These are phyloP conservation scores for Powellomyces hirtus DNA, from an alignment of 192 early-diverging fungal species.

Conservation along the genomic window DNA sequence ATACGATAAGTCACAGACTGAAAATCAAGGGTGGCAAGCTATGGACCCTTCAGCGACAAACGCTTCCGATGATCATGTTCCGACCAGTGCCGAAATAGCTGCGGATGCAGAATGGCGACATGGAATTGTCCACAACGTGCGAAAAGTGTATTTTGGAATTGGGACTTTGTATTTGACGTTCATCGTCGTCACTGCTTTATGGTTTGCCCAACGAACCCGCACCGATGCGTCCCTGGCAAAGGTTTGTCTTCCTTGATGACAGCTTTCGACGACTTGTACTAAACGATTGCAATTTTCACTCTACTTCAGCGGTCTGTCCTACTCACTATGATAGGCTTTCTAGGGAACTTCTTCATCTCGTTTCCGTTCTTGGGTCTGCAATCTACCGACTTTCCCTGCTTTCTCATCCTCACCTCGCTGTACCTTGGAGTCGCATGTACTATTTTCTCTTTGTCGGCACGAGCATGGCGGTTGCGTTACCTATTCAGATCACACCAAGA, in stretches of 20 bases:
- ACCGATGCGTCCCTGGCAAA: constrained; percentile 18
- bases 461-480: constrained; percentile 21
- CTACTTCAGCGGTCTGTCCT: constrained; percentile 21
- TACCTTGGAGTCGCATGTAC: constrained; percentile 24
- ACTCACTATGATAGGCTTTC: constrained; percentile 19
- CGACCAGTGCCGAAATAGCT: constrained; percentile 8
- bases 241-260: background rate
- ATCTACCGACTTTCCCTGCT: constrained; percentile 20
- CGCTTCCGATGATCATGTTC: too few species aligned
- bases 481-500: constrained; percentile 24
- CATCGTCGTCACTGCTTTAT: constrained; percentile 10
- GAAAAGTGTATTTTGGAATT: constrained; percentile 13
- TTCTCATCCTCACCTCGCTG: constrained; percentile 4
- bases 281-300: background rate
- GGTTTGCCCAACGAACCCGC: constrained; percentile 15
- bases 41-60: too few species aligned
- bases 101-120: constrained; percentile 15
- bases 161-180: constrained; percentile 17
- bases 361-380: constrained; percentile 20
- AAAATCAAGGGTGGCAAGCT: too few species aligned
- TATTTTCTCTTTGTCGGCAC: constrained; percentile 28
- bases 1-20: too few species aligned
- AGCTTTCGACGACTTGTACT: background rate
- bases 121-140: background rate
- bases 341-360: constrained; percentile 24